These are phyloP conservation scores for Penicillium sp. DNA, from an alignment of 2,329 filamentous ascomycete species.

Conservation along the genomic window DNA sequence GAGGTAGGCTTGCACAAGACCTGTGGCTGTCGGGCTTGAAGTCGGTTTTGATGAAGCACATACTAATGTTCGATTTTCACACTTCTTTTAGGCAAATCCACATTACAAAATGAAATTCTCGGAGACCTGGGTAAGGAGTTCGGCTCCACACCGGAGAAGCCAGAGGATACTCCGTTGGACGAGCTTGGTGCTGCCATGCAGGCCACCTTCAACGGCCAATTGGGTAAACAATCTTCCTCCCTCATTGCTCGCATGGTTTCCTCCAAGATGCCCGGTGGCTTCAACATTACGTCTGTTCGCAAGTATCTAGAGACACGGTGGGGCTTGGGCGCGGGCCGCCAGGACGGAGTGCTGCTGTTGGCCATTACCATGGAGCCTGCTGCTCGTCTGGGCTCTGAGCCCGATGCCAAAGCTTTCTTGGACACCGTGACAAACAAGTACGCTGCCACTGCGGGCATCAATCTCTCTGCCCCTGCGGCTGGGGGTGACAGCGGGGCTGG, in stretches of 20 bases:
- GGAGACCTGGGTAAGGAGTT: constrained; percentile 98
- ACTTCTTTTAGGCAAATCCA: constrained; percentile 77
- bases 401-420: constrained; percentile 85
- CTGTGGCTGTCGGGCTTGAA: background rate
- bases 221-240: constrained; percentile 92
- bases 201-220: constrained; percentile 95
- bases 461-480: constrained; percentile 64
- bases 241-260: constrained; percentile 92
- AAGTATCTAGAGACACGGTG: constrained; percentile 94
- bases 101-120: constrained; percentile 95
- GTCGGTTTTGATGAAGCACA: background rate
- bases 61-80: background rate
- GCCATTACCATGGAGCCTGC: constrained; percentile 90
- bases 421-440: constrained; percentile 88
- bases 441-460: constrained; percentile 75
- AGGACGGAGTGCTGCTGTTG: constrained; percentile 83
- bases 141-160: constrained; percentile 94
- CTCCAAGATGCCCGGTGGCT: constrained; percentile 98
- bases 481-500: constrained; percentile 66
- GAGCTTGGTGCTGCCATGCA: constrained; percentile 95
- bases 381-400: constrained; percentile 79
- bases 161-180: constrained; percentile 93
- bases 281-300: constrained; percentile 93
- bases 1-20: constrained; percentile 60
- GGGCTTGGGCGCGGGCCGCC: constrained; percentile 78